Conservation (phyloP, 139 green algal species). For the Auxenochlorella pyrenoidosa region DNA sequence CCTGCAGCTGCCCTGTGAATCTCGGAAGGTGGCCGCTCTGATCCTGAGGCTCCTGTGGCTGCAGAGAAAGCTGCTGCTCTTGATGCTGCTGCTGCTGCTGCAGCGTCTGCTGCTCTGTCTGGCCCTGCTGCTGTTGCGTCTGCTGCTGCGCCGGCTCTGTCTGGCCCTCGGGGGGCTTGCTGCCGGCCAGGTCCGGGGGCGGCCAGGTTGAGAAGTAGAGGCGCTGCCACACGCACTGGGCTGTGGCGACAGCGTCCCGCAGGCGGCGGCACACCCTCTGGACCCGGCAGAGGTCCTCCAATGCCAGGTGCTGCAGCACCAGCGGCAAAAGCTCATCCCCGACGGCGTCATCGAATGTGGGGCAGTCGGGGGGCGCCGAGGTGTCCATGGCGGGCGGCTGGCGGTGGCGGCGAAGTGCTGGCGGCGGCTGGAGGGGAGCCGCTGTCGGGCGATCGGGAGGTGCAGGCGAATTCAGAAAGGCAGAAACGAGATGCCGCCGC, state of each 20-base stretch:
- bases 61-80: neutral
- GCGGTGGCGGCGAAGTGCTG: no score
- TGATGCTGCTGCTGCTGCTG: neutral
- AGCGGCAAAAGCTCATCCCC: neutral
- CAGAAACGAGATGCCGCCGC: no score
- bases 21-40: neutral
- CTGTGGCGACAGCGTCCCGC: neutral
- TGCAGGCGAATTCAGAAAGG: no score
- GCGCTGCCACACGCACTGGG: neutral
- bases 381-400: neutral
- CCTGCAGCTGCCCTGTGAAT: neutral
- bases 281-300: slow-evolving; percentile 13
- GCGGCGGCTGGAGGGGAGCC: no score
- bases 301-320: neutral
- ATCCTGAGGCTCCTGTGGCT: neutral
- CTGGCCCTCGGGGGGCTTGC: no score
- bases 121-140: neutral
- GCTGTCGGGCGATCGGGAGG: no score
- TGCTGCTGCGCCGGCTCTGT: neutral
- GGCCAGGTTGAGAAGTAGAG: neutral
- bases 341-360: neutral
- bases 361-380: neutral
- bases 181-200: no score
- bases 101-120: no score
- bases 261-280: slow-evolving; percentile 2